Evolutionary conservation across 2,329 filamentous ascomycete genomes (phyloP).

Genomic region (Magnaporthiopsis incrustans): DNA sequence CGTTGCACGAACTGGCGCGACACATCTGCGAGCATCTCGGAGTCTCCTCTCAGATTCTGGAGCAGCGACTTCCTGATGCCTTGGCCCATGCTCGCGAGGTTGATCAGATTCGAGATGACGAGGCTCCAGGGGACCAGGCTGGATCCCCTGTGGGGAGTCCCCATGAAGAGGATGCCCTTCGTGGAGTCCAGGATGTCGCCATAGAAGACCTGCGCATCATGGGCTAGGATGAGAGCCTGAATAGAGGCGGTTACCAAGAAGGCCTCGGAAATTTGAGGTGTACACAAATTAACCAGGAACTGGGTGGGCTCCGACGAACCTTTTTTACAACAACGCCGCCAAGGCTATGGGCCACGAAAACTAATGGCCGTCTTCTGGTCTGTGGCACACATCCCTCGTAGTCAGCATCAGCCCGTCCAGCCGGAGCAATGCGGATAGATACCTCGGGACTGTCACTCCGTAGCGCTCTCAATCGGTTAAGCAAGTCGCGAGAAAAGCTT

Average conservation of each 20-base stretch:
- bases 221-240: neutral
- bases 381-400: neutral
- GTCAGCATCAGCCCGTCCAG: too few relatives aligned
- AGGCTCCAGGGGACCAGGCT: neutral
- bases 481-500: neutral
- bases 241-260: too few relatives aligned
- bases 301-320: neutral
- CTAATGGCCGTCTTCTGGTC: neutral
- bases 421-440: too few relatives aligned
- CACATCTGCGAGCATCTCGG: neutral
- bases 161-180: neutral
- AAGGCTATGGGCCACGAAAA: conserved; percentile 1
- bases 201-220: neutral
- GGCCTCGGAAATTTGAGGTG: too few relatives aligned
- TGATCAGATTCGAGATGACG: neutral
- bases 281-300: too few relatives aligned
- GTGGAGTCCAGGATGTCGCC: neutral
- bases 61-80: neutral
- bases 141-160: too few relatives aligned
- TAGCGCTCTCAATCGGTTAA: neutral
- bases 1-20: neutral
- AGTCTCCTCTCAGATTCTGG: neutral
- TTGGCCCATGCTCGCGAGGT: neutral
- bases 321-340: conserved; percentile 1
- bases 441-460: neutral